Evolutionary conservation across 1,139 yeast species (phyloP), one percentile per base, ranked within the genome.

Genomic region (Yamadazyma siamensis): DNA sequence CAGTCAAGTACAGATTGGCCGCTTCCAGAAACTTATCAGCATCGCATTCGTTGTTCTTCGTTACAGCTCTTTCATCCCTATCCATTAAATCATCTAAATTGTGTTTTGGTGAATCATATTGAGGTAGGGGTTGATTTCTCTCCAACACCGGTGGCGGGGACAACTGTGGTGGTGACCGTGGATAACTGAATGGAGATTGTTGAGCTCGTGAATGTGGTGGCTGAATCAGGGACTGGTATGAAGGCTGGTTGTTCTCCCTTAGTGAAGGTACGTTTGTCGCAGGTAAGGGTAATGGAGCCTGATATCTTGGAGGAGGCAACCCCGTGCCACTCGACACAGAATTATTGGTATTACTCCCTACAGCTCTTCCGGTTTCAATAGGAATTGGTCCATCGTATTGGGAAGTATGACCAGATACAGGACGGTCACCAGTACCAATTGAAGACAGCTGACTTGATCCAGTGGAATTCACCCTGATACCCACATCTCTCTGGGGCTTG

Each of bases 201-300:
- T n/a, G n/a, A n/a, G n/a, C n/a, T n/a, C n/a, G n/a, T n/a, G n/a
- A n/a, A n/a, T n/a, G n/a, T n/a, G n/a, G n/a, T n/a, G n/a, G n/a
- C n/a, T n/a, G n/a, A n/a, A n/a, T n/a, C n/a, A n/a, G n/a, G n/a
- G n/a, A n/a, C n/a, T n/a, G n/a, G n/a, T n/a, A n/a, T n/a, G n/a
- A n/a, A n/a, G n/a, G n/a, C n/a, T n/a, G n/a, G n/a, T n/a, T n/a
- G n/a, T n/a, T n/a, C n/a, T n/a, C n/a, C n/a, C n/a, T n/a, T n/a
- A n/a, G n/a, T 7, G 20, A 18, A 18, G 20, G 20, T 18, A 10
- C 10, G 7, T 7, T 10, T 18, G 20, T 18, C 10, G 20, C 11
- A 3, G 72, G 67, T 24, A 63, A 42, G 2, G 71, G 65, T 15
- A 60, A 46, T 6, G 71, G 68, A 1, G 51, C 32, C 33, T 51